phyloP scores from a whole-genome alignment of 1,284 basidiomycete genomes.

The Lentinula novae-zelandiae region DNA sequence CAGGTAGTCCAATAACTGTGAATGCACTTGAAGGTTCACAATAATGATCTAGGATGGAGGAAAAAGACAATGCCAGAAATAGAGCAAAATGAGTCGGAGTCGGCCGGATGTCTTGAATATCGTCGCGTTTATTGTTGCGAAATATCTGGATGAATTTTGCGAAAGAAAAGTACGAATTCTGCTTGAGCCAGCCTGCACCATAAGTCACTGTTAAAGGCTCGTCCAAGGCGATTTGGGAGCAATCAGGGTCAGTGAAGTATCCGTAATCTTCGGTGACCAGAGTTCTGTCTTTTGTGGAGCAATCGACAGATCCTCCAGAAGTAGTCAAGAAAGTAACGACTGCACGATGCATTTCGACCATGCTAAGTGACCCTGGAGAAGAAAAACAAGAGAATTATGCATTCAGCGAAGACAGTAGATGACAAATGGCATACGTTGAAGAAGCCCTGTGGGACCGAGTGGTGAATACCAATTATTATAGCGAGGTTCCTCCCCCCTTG shows the following conservation, averaged over 20 bases:
- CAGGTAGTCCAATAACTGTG: neutral
- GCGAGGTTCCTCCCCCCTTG: no score
- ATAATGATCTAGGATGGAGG: neutral
- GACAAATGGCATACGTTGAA: no score
- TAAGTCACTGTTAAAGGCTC: neutral
- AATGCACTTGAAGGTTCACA: neutral
- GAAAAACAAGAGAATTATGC: no score
- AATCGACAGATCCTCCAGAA: no score
- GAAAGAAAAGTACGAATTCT: neutral
- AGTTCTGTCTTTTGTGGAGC: no score
- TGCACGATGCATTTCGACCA: no score
- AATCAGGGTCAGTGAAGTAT: neutral
- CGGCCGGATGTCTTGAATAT: neutral
- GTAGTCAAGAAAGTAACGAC: no score
- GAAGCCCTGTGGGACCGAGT: no score
- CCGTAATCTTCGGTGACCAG: neutral
- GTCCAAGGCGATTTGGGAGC: neutral
- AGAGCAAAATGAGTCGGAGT: neutral
- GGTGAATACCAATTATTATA: no score
- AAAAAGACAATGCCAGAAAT: neutral
- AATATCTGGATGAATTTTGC: neutral
- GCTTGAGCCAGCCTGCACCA: conserved; percentile 1
- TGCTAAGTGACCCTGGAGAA: no score
- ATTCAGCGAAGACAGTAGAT: no score
- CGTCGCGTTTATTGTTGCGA: neutral